Percentiles rank a stretch among this genome's conserved stretches.
Evolutionary conservation across 768 basidiomycete genomes (phyloP).

Genomic region (Phylloporus arenicola): DNA sequence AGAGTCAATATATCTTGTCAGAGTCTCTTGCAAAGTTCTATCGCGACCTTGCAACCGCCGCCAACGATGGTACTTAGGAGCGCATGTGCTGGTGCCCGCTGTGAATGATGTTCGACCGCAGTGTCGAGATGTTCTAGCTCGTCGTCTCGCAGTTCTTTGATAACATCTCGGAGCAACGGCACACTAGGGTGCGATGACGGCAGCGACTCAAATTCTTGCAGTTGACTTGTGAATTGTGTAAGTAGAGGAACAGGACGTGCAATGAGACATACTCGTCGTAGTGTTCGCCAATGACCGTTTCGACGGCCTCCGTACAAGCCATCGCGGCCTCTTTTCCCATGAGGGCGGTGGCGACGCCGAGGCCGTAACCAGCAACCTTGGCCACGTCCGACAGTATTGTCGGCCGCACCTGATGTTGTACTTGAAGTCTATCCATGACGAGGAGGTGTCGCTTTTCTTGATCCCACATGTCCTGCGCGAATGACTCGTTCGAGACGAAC

Average conservation of each 20-base stretch:
- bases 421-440: constrained; percentile 80
- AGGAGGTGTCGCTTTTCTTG: constrained; percentile 88
- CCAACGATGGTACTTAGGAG: constrained; percentile 82
- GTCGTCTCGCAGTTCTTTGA: constrained; percentile 87
- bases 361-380: constrained; percentile 78
- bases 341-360: constrained; percentile 81
- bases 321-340: constrained; percentile 93
- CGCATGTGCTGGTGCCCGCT: constrained; percentile 88
- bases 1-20: constrained; percentile 30
- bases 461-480: constrained; percentile 89
- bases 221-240: constrained; percentile 51
- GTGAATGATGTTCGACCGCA: constrained; percentile 82
- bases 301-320: constrained; percentile 98
- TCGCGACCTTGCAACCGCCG: constrained; percentile 82
- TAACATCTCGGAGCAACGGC: constrained; percentile 62
- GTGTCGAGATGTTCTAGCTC: constrained; percentile 92
- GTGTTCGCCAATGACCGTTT: constrained; percentile 96
- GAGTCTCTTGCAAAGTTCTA: constrained; percentile 81
- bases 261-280: constrained; percentile 83
- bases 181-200: constrained; percentile 73
- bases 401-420: constrained; percentile 80
- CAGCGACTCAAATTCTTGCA: constrained; percentile 63
- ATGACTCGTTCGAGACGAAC: constrained; percentile 2
- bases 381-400: constrained; percentile 81
- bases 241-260: background rate